Conservation (phyloP, 495 filamentous ascomycete genomes). For the Penicillium antarcticum region DNA sequence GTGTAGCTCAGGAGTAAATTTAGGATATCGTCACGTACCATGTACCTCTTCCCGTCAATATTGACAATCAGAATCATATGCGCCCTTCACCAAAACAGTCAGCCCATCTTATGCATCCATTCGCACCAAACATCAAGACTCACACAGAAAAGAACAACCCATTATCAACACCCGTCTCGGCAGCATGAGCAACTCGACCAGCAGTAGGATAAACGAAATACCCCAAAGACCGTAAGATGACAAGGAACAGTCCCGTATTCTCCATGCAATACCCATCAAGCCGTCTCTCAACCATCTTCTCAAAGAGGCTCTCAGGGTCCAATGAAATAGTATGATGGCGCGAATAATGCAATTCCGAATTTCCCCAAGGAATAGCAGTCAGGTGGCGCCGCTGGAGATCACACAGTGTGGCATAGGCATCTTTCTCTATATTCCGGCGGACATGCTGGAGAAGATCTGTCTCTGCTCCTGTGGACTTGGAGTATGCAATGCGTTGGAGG, state of each 20-base stretch:
- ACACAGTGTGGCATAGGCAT: constrained; percentile 23
- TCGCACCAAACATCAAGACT: neutral
- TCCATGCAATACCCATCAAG: constrained; percentile 82
- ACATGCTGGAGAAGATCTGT: constrained; percentile 17
- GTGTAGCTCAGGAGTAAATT: neutral
- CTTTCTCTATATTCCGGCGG: constrained; percentile 15
- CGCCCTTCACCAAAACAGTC: constrained; percentile 11
- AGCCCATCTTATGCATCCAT: neutral
- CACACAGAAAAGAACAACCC: constrained; percentile 26
- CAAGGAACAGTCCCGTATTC: constrained; percentile 59
- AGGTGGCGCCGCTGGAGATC: constrained; percentile 46
- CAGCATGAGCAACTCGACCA: constrained; percentile 34
- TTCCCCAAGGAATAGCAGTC: constrained; percentile 67
- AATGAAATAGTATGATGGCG: constrained; percentile 53
- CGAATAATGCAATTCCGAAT: constrained; percentile 56
- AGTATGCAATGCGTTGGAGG: constrained; percentile 31
- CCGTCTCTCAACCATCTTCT: constrained; percentile 62
- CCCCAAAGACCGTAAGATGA: constrained; percentile 59
- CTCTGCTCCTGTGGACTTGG: constrained; percentile 4
- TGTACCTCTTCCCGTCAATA: constrained; percentile 50
- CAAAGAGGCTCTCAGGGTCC: constrained; percentile 55
- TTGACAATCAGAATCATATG: constrained; percentile 70
- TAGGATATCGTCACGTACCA: constrained; percentile 23
- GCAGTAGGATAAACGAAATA: constrained; percentile 53
- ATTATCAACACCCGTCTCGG: constrained; percentile 14